phyloP scores from a whole-genome alignment of 805 yeast genomes.

The Suhomyces vadensis region DNA sequence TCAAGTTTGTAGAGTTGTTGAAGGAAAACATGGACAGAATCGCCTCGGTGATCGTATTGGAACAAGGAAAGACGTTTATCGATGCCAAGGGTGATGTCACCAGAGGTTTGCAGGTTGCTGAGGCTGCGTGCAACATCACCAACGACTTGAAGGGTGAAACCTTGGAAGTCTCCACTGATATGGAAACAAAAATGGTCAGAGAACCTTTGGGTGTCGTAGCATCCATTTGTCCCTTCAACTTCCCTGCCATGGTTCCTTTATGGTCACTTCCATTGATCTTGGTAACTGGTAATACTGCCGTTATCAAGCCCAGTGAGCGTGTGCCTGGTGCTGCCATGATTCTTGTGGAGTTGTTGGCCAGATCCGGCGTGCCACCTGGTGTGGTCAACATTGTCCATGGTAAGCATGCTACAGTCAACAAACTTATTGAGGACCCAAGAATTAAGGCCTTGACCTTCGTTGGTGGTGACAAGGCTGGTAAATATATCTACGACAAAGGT shows the following conservation, averaged over 20 bases:
- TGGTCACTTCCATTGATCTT: constrained; percentile 65
- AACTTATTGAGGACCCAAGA: constrained; percentile 67
- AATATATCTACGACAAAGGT: constrained; percentile 67
- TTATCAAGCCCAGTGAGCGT: constrained; percentile 64
- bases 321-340: constrained; percentile 82
- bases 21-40: constrained; percentile 66
- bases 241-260: constrained; percentile 81
- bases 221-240: constrained; percentile 78
- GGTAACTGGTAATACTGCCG: constrained; percentile 71
- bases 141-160: constrained; percentile 62
- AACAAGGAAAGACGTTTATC: constrained; percentile 67
- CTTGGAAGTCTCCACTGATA: constrained; percentile 67
- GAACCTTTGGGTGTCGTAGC: constrained; percentile 77
- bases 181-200: constrained; percentile 77
- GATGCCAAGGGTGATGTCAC: constrained; percentile 76
- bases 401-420: constrained; percentile 69
- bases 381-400: constrained; percentile 75
- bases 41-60: constrained; percentile 54
- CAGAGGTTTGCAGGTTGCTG: constrained; percentile 78
- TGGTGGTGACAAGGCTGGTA: constrained; percentile 78
- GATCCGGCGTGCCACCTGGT: constrained; percentile 78
- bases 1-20: constrained; percentile 65
- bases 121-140: constrained; percentile 67
- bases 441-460: constrained; percentile 78
- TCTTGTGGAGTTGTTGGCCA: constrained; percentile 66